phyloP scores from a whole-genome alignment of 2,329 filamentous ascomycete genomes.

The Pestalotiopsis sp. region DNA sequence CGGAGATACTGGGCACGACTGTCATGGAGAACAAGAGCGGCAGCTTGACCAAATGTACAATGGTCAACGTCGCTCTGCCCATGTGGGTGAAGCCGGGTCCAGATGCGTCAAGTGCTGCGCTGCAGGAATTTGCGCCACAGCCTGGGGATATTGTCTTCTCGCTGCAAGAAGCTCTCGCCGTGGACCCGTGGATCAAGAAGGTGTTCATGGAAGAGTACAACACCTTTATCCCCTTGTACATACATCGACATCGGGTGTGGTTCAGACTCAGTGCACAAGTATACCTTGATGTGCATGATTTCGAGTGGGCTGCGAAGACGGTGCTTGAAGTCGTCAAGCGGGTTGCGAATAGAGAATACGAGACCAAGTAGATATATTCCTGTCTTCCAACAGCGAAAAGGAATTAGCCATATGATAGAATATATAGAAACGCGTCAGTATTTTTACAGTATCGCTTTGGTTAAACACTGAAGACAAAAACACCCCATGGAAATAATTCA shows the following conservation, averaged over 20 bases:
- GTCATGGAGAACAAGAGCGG: constrained; percentile 68
- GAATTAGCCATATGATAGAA: background rate
- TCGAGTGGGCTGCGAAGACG: constrained; percentile 66
- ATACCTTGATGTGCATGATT: constrained; percentile 81
- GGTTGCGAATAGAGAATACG: constrained; percentile 36
- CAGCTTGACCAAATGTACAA: constrained; percentile 66
- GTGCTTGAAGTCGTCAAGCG: constrained; percentile 54
- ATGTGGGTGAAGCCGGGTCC: constrained; percentile 10
- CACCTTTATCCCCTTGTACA: constrained; percentile 71
- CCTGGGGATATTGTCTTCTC: constrained; percentile 28
- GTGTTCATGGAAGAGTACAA: constrained; percentile 61
- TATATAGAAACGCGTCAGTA: background rate
- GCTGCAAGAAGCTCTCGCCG: constrained; percentile 33
- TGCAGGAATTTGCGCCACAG: background rate
- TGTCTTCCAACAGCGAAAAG: background rate
- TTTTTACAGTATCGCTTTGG: background rate
- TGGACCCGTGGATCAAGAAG: constrained; percentile 61
- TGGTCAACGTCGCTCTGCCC: constrained; percentile 77
- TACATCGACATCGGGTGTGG: constrained; percentile 68
- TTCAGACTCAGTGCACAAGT: constrained; percentile 77
- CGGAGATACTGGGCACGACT: constrained; percentile 67
- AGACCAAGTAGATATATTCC: background rate
- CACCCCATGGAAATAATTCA: too few species aligned
- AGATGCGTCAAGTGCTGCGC: constrained; percentile 17
- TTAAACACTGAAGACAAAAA: too few species aligned